Evolutionary conservation across 441 rosid genomes (phyloP).

Genomic region (Erodium trifolium): DNA sequence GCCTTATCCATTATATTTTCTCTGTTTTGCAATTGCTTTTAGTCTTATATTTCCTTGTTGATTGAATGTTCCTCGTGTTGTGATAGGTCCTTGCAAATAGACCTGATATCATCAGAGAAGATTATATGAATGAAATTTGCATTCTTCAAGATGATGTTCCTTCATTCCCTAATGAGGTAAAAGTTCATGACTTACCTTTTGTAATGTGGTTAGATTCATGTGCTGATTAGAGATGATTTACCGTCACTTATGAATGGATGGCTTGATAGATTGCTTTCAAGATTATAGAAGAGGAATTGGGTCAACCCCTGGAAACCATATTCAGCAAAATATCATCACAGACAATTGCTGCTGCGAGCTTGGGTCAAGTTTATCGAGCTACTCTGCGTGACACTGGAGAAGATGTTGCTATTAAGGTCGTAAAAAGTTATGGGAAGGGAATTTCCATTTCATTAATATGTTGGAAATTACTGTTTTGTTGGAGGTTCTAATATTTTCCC

Average conservation of each 20-base stretch:
- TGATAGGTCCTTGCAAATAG: conserved; percentile 78
- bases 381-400: conserved; percentile 78
- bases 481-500: not conserved
- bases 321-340: conserved; percentile 74
- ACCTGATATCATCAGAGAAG: conserved; percentile 91
- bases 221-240: conserved; percentile 6
- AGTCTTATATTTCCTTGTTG: conserved; percentile 14
- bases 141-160: conserved; percentile 96
- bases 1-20: not conserved
- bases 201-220: not conserved
- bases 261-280: conserved; percentile 66
- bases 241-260: conserved; percentile 17
- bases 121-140: conserved; percentile 94
- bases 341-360: conserved; percentile 93
- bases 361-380: conserved; percentile 96
- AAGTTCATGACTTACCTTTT: not conserved
- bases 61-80: conserved; percentile 12
- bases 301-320: conserved; percentile 78
- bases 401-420: conserved; percentile 95
- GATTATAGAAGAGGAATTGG: conserved; percentile 88
- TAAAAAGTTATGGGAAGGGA: conserved; percentile 10
- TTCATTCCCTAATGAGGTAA: conserved; percentile 81
- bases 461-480: not conserved
- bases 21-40: not conserved
- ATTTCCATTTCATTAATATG: not conserved